Percentiles rank a stretch among this genome's conserved stretches.
Conservation (phyloP, 768 basidiomycete genomes). For the Fomitopsis serialis region DNA sequence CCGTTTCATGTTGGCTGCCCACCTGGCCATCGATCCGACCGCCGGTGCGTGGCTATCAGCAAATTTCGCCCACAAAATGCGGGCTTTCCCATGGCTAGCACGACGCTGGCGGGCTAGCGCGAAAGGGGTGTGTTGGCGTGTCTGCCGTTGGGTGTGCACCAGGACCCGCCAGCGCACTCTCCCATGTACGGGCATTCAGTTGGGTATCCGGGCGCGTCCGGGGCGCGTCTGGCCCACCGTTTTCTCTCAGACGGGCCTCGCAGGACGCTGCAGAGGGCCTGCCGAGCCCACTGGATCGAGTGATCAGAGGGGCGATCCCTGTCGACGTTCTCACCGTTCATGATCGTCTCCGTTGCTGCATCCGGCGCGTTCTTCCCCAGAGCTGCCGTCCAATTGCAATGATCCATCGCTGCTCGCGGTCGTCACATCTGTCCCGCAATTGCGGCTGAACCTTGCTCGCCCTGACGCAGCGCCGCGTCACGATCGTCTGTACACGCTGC, state of each 20-base stretch:
- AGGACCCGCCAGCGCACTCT: not conserved
- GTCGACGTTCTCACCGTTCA: constrained; percentile 1
- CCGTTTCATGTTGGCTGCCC: too few species aligned
- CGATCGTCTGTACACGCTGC: not conserved
- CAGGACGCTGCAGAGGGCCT: not conserved
- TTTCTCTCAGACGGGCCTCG: not conserved
- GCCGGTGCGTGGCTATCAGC: too few species aligned
- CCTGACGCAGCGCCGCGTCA: not conserved
- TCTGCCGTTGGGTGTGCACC: too few species aligned
- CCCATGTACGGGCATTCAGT: not conserved
- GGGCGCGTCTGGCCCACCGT: not conserved
- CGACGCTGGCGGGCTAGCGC: not conserved
- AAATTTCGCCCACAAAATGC: not conserved
- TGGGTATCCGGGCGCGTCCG: not conserved
- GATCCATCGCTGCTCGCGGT: not conserved
- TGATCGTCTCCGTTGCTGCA: constrained; percentile 1
- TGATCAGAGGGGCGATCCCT: not conserved
- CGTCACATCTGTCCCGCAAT: not conserved
- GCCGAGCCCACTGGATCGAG: not conserved
- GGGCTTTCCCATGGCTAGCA: not conserved
- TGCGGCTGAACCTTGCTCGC: not conserved
- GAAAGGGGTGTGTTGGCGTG: not conserved
- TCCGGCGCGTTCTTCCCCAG: not conserved
- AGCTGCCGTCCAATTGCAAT: not conserved
- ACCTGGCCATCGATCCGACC: too few species aligned